phyloP scores from a whole-genome alignment of 179 eudicot genomes.

The Actinidia arguta region DNA sequence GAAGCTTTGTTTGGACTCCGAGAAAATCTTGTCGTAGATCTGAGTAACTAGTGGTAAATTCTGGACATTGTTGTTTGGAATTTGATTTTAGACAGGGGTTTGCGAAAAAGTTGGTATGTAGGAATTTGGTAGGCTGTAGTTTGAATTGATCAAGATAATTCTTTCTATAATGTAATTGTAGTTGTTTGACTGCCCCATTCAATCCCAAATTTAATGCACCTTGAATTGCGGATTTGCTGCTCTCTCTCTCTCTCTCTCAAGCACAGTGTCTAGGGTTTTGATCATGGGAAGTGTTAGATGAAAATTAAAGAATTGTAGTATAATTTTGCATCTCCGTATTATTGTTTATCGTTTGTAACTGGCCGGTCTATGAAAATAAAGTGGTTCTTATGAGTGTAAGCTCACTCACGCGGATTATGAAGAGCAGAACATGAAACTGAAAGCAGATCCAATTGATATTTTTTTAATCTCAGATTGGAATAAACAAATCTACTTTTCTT shows the following conservation, averaged over 20 bases:
- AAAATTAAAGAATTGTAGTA: too few species aligned
- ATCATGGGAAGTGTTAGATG: not conserved
- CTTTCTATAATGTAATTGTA: slow-evolving; percentile 10
- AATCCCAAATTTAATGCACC: not conserved
- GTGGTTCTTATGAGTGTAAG: too few species aligned
- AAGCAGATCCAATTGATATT: too few species aligned
- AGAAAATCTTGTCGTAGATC: too few species aligned
- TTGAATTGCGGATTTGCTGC: not conserved
- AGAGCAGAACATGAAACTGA: too few species aligned
- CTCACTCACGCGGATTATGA: too few species aligned
- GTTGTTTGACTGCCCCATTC: slow-evolving; percentile 9
- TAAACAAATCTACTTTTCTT: too few species aligned
- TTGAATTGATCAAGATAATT: not conserved
- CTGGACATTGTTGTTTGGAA: not conserved
- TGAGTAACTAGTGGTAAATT: not conserved
- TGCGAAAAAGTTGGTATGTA: not conserved
- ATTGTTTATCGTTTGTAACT: too few species aligned
- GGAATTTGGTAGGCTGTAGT: not conserved
- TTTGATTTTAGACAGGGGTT: not conserved
- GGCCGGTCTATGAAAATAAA: too few species aligned
- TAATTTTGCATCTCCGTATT: too few species aligned
- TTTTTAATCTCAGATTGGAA: too few species aligned
- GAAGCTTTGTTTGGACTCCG: not conserved
- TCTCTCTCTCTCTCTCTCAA: not conserved
- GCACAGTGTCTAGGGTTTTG: not conserved